A percentile compares a stretch with the other conserved stretches of the same genome.
Evolutionary conservation across 805 yeast species (phyloP).

Genomic region (Starmerella apis): DNA sequence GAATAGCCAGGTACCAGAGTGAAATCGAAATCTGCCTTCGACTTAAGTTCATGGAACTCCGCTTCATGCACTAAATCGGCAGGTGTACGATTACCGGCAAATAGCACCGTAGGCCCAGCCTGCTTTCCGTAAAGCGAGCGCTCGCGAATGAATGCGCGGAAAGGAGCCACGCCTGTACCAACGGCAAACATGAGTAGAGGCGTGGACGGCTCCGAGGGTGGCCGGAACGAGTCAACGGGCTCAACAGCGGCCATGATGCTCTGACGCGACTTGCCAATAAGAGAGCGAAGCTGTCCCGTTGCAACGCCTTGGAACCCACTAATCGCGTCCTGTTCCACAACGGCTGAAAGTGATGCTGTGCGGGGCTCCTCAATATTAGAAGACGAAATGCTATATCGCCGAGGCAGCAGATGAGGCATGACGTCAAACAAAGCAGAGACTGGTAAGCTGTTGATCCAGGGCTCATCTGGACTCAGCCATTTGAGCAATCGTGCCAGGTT

Average conservation of each 20-base stretch:
- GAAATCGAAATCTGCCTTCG: background rate
- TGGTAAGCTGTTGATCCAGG: conserved; percentile 59
- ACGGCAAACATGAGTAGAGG: conserved; percentile 78
- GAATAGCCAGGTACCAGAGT: conserved; percentile 22
- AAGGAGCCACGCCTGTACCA: conserved; percentile 87
- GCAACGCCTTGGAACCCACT: conserved; percentile 23
- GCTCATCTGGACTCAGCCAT: conserved; percentile 44
- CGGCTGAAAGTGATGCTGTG: conserved; percentile 61
- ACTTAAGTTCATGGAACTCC: conserved; percentile 10
- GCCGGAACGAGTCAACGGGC: conserved; percentile 63
- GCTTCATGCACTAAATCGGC: conserved; percentile 17
- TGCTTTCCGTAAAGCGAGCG: conserved; percentile 37
- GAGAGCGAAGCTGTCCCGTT: conserved; percentile 16
- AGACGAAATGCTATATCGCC: conserved; percentile 78
- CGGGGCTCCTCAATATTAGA: conserved; percentile 60
- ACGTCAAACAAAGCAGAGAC: conserved; percentile 55
- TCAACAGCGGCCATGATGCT: conserved; percentile 30
- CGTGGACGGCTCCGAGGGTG: conserved; percentile 59
- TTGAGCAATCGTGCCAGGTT: conserved; percentile 47
- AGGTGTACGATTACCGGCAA: conserved; percentile 19
- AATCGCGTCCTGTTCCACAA: conserved; percentile 43
- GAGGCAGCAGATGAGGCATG: conserved; percentile 60
- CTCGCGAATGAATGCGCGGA: conserved; percentile 75
- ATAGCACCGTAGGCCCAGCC: conserved; percentile 16
- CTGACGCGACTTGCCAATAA: background rate